phyloP scores from a whole-genome alignment of 805 yeast genomes.

The Metschnikowia lachancei region DNA sequence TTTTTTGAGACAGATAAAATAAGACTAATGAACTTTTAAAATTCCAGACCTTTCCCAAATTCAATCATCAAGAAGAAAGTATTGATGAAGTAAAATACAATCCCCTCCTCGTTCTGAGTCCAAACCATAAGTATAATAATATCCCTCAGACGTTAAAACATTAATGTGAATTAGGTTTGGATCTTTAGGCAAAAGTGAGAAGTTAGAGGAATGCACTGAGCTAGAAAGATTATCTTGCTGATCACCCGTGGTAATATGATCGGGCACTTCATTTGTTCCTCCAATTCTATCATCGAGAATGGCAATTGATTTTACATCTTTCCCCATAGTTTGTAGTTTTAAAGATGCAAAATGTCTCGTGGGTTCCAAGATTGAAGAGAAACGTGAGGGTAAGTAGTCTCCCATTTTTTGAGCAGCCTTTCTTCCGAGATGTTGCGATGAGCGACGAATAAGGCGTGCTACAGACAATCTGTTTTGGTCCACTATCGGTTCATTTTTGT shows the following conservation, averaged over 20 bases:
- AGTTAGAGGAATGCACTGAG: conserved; percentile 2
- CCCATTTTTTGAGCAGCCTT: conserved; percentile 88
- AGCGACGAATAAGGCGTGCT: conserved; percentile 70
- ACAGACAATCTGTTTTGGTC: conserved; percentile 71
- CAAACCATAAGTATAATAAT: conserved; percentile 73
- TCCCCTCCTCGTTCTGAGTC: conserved; percentile 93
- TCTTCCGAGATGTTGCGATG: conserved; percentile 74
- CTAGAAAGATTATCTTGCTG: conserved; percentile 8
- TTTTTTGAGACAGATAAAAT: too few relatives aligned
- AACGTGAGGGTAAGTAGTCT: conserved; percentile 75
- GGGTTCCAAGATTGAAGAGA: conserved; percentile 83
- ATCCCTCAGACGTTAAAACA: conserved; percentile 80
- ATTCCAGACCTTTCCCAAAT: background rate
- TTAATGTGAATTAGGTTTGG: conserved; percentile 44
- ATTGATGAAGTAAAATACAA: conserved; percentile 75
- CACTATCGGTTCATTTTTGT: conserved; percentile 57
- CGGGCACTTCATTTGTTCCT: conserved; percentile 32
- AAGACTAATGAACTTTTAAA: background rate
- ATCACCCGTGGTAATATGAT: conserved; percentile 15
- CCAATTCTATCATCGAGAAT: conserved; percentile 42
- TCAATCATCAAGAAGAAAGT: conserved; percentile 44
- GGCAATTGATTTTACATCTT: conserved; percentile 43
- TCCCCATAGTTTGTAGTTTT: conserved; percentile 50
- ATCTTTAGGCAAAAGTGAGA: background rate
- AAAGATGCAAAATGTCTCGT: conserved; percentile 88